phyloP scores from a whole-genome alignment of 2,329 filamentous ascomycete genomes.

The Colletotrichum magnum region DNA sequence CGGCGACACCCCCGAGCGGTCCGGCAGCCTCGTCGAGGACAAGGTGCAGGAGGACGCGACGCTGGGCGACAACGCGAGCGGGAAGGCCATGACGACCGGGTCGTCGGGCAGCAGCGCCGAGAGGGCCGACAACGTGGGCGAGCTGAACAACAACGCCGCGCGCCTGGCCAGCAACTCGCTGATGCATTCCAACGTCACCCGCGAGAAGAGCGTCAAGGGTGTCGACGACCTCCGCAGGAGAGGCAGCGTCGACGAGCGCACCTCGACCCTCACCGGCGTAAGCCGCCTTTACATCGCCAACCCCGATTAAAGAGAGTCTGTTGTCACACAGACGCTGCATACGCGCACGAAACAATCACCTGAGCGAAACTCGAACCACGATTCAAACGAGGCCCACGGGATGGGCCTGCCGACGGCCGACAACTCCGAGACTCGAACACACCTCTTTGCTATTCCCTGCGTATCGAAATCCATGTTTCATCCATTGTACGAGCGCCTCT shows the following conservation, averaged over 20 bases:
- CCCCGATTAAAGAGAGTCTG: conserved; percentile 70
- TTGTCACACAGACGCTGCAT: not conserved
- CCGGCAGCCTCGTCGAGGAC: conserved; percentile 65
- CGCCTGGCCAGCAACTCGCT: conserved; percentile 72
- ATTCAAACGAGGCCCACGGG: conserved; percentile 8
- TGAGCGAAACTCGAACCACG: conserved; percentile 10
- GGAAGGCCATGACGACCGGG: conserved; percentile 62
- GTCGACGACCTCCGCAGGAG: conserved; percentile 80
- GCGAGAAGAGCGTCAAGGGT: conserved; percentile 76
- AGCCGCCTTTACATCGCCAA: conserved; percentile 88
- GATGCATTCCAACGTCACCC: conserved; percentile 69
- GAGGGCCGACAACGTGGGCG: conserved; percentile 72
- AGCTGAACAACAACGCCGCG: conserved; percentile 62
- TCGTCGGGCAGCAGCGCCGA: conserved; percentile 72
- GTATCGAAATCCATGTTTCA: not conserved
- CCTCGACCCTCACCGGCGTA: conserved; percentile 77
- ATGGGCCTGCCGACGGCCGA: conserved; percentile 14
- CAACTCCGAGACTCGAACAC: not conserved
- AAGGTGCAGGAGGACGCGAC: conserved; percentile 44
- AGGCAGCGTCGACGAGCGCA: conserved; percentile 87
- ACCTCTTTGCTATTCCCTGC: not conserved
- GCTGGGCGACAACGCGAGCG: conserved; percentile 59
- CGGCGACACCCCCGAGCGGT: conserved; percentile 68
- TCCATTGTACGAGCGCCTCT: conserved; percentile 28
- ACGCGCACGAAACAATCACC: not conserved